Conservation (phyloP, 2,329 filamentous ascomycete genomes). For the Celoporthe dispersa region DNA sequence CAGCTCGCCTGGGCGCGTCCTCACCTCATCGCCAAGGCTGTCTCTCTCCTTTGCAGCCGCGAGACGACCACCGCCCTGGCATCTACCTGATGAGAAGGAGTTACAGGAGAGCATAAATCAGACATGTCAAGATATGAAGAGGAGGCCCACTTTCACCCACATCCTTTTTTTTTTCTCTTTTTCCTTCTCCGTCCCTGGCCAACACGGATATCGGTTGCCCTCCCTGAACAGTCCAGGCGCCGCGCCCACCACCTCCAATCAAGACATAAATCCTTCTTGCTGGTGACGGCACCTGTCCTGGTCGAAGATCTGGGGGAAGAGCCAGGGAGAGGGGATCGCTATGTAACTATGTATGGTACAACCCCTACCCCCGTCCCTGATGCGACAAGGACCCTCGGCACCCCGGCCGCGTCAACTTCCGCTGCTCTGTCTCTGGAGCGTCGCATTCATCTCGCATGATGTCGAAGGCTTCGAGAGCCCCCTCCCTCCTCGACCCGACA, state of each 20-base stretch:
- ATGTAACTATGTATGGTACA: background rate
- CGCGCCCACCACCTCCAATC: background rate
- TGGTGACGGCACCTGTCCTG: background rate
- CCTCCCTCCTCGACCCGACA: background rate
- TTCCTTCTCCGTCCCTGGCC: background rate
- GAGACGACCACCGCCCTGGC: background rate
- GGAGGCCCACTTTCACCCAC: background rate
- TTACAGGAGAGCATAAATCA: background rate
- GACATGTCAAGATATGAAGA: background rate
- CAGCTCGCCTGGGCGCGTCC: background rate
- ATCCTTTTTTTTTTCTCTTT: background rate
- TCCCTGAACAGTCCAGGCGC: background rate
- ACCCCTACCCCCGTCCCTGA: background rate
- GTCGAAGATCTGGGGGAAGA: background rate
- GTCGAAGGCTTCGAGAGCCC: slow-evolving; percentile 8
- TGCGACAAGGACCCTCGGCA: slow-evolving; percentile 1
- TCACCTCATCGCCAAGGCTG: background rate
- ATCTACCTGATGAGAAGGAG: background rate
- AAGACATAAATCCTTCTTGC: background rate
- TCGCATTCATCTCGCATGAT: slow-evolving; percentile 8
- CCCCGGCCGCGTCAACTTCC: slow-evolving; percentile 10
- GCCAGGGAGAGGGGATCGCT: background rate
- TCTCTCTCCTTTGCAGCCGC: background rate
- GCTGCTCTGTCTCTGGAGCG: background rate
- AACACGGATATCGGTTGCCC: slow-evolving; percentile 1